phyloP scores from a whole-genome alignment of 345 rosid species.

The Citrus sp. region DNA sequence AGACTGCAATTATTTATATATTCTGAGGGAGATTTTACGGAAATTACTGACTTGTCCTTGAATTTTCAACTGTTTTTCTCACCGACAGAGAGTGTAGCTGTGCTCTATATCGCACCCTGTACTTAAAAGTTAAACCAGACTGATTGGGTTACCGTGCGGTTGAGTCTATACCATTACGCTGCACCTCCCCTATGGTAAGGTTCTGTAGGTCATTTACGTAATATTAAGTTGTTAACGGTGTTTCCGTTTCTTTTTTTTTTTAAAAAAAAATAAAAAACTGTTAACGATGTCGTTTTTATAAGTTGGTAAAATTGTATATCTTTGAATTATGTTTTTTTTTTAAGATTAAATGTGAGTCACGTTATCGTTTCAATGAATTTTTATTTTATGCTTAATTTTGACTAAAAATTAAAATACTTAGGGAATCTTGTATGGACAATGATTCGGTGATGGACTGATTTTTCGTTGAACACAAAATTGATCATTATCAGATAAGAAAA shows the following conservation, averaged over 20 bases:
- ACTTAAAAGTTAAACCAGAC: not conserved
- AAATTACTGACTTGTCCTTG: slow-evolving; percentile 17
- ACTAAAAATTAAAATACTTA: no score
- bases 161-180: not conserved
- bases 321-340: not conserved
- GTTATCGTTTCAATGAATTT: not conserved
- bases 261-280: not conserved
- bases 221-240: no score
- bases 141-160: not conserved
- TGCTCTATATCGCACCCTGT: not conserved
- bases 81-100: slow-evolving; percentile 24
- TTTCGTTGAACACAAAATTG: no score
- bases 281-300: not conserved
- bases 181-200: not conserved
- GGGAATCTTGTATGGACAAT: no score
- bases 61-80: not conserved
- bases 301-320: not conserved
- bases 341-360: not conserved
- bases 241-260: no score
- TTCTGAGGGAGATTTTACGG: no score
- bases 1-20: not conserved
- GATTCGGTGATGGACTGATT: no score
- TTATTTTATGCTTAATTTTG: no score
- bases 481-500: no score
- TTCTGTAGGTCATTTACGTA: no score